Evolutionary conservation across 768 basidiomycete genomes (phyloP), one percentile per base, ranked within the genome.

Genomic region (Lyophyllum shimeji): DNA sequence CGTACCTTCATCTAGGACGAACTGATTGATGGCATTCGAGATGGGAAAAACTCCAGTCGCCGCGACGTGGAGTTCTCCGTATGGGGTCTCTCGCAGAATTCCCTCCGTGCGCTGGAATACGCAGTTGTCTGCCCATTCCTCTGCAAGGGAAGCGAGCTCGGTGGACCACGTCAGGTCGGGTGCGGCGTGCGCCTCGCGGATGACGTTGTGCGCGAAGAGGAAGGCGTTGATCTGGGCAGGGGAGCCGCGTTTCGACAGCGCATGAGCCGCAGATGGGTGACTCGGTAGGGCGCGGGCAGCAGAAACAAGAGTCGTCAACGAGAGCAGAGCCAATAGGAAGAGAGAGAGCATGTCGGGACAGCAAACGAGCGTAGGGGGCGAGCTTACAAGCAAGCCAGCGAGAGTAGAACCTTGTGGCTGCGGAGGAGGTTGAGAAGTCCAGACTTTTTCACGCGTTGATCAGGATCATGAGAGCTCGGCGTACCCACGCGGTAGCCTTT

Each of bases 31-130:
- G 33, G 81, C 79, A 58, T 69, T 65, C 12, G 44, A 12, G 56
- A 78, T 69, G 42, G 74, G 59, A 59, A 83, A 82, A 27, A 66
- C 49, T 20, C 81, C 81, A 1, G 81, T 81, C 24, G 76, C 84
- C 44, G 80, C 81, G 42, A 77, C 79, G 29, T 86, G 72, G 63
- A 81, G 83, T 64, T 86, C 81, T 40, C 82, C 81, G 59, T 82
- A 83, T 4, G 71, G 71, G 9, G 65, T 67, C 50, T 67, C 62
- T 46, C 72, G 72, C 50, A 84, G 72, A 3, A 67, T 57, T 13
- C 81, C 80, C 34, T 74, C 71, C 3, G 82, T 77, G 62, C 81
- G 76, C 56, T 71, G 58, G 56, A 85, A 78, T 37, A 69, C 63
- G 65, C 84, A 87, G 1, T 58, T 64, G 53, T 76, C 72, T 7